phyloP scores from a whole-genome alignment of 352 stramenopile species.

The Pythium folliculosum region DNA sequence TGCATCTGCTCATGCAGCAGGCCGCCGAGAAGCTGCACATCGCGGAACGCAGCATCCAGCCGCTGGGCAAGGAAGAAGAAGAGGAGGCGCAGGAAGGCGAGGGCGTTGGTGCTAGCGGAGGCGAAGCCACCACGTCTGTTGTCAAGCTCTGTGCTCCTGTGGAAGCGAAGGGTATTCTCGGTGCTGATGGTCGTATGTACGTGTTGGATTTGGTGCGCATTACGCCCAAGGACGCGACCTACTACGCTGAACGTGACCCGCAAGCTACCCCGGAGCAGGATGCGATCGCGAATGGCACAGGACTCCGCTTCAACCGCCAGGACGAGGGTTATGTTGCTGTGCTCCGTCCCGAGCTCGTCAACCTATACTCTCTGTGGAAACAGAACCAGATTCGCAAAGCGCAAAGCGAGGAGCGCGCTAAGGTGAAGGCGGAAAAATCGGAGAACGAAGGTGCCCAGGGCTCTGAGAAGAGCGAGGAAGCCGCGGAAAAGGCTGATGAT shows the following conservation, averaged over 20 bases:
- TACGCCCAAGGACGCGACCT: constrained; percentile 94
- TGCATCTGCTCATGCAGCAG: constrained; percentile 90
- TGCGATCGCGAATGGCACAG: constrained; percentile 40
- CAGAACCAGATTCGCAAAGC: constrained; percentile 78
- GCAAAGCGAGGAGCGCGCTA: constrained; percentile 52
- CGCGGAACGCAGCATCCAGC: constrained; percentile 81
- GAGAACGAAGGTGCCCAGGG: constrained; percentile 29
- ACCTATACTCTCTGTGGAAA: constrained; percentile 90
- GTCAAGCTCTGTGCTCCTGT: constrained; percentile 90
- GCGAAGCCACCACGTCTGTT: constrained; percentile 59
- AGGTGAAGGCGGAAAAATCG: constrained; percentile 29
- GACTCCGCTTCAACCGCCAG: constrained; percentile 66
- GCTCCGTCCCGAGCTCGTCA: constrained; percentile 92
- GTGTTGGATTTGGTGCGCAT: constrained; percentile 95
- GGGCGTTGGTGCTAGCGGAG: constrained; percentile 28
- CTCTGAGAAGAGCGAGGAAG: constrained; percentile 31
- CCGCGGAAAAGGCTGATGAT: constrained; percentile 38
- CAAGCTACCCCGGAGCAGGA: constrained; percentile 23
- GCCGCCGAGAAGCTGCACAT: constrained; percentile 88
- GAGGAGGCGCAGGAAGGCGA: constrained; percentile 37
- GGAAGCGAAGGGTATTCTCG: constrained; percentile 95
- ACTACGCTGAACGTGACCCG: constrained; percentile 57
- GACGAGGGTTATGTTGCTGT: constrained; percentile 90
- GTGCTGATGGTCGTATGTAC: constrained; percentile 94
- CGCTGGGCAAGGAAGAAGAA: constrained; percentile 61